Percentiles rank a stretch among this genome's conserved stretches.
Conservation (phyloP, 2,329 filamentous ascomycete species). For the Colletotrichum lini region DNA sequence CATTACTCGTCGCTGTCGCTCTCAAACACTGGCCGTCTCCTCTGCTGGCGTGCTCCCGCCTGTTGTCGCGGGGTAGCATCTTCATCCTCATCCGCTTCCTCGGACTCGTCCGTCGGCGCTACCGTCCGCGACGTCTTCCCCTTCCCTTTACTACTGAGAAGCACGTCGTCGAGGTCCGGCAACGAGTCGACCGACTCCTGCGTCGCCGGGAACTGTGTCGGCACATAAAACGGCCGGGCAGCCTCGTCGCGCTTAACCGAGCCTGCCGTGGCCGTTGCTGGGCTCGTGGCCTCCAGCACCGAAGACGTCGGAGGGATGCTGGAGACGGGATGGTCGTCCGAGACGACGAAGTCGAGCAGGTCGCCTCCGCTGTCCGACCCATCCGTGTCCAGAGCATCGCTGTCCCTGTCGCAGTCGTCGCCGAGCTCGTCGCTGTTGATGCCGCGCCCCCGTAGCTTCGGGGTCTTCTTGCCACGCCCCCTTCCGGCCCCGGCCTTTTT, state of each 20-base stretch:
- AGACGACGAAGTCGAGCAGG: constrained; percentile 70
- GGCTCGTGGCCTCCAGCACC: constrained; percentile 39
- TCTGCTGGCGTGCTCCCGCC: constrained; percentile 18
- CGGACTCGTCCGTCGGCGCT: constrained; percentile 22
- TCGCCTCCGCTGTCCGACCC: constrained; percentile 66
- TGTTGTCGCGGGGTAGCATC: constrained; percentile 24
- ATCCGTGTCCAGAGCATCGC: constrained; percentile 61
- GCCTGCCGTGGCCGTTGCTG: constrained; percentile 47
- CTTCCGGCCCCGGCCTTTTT: constrained; percentile 43
- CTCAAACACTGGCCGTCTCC: constrained; percentile 38
- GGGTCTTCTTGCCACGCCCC: constrained; percentile 41
- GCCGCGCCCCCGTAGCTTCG: constrained; percentile 43
- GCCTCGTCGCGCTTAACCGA: constrained; percentile 44
- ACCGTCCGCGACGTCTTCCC: background rate
- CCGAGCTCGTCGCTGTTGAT: constrained; percentile 64
- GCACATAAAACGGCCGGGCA: constrained; percentile 55
- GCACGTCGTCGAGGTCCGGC: constrained; percentile 17
- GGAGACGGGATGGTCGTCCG: constrained; percentile 56
- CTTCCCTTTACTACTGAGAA: constrained; percentile 24
- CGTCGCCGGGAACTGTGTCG: constrained; percentile 55
- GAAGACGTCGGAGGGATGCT: constrained; percentile 52
- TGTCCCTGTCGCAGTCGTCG: constrained; percentile 66
- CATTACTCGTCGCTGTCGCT: constrained; percentile 47
- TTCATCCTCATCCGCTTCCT: constrained; percentile 26
- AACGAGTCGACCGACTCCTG: constrained; percentile 54